Evolutionary conservation across 2,329 filamentous ascomycete species (phyloP).

Genomic region (Hypomyces rosellus): DNA sequence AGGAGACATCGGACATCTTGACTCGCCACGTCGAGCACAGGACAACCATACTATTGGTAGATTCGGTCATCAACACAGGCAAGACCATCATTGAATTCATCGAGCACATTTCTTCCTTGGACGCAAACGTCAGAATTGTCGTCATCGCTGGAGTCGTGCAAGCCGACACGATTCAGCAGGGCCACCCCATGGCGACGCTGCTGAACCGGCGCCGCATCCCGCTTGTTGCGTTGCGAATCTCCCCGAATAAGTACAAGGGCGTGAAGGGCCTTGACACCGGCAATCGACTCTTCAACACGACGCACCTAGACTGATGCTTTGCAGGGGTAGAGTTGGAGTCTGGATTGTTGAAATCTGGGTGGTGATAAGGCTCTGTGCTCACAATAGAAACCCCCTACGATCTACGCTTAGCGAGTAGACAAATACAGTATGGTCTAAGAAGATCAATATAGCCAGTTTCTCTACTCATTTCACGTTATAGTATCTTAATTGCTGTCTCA

Average conservation of each 20-base stretch:
- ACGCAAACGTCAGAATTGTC: constrained; percentile 39
- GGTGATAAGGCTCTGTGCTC: too few species aligned
- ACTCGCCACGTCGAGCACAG: constrained; percentile 32
- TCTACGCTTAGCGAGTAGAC: too few species aligned
- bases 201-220: constrained; percentile 20
- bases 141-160: constrained; percentile 53
- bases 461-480: too few species aligned
- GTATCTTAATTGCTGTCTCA: too few species aligned
- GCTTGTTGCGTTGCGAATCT: constrained; percentile 48
- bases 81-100: constrained; percentile 44
- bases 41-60: constrained; percentile 46
- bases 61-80: constrained; percentile 56
- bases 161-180: constrained; percentile 18
- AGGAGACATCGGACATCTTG: constrained; percentile 34
- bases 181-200: constrained; percentile 12
- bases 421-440: too few species aligned
- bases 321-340: background rate
- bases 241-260: constrained; percentile 50
- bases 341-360: too few species aligned
- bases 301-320: constrained; percentile 30
- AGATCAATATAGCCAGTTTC: too few species aligned
- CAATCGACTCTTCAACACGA: constrained; percentile 54
- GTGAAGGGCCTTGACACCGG: constrained; percentile 50
- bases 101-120: constrained; percentile 35
- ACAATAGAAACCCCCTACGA: too few species aligned